A percentile compares a stretch with the other conserved stretches of the same genome.
Evolutionary conservation across 345 rosid species (phyloP).

Genomic region (Bruguiera parviflora): DNA sequence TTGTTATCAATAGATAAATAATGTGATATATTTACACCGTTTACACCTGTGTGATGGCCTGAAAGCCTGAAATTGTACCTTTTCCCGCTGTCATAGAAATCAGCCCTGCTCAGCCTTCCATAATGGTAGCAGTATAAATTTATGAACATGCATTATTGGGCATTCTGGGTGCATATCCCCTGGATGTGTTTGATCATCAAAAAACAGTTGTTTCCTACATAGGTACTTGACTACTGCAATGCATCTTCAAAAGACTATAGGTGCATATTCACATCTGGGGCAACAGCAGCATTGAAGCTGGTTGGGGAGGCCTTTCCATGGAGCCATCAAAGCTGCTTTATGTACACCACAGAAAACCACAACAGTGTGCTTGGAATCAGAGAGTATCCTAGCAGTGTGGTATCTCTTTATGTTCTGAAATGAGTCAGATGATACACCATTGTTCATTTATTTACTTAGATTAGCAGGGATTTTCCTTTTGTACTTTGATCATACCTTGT

Average conservation of each 20-base stretch:
- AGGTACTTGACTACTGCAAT: conserved; percentile 89
- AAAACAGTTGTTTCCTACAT: background rate
- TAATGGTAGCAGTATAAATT: background rate
- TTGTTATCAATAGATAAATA: background rate
- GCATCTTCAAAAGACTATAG: conserved; percentile 79
- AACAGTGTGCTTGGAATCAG: conserved; percentile 97
- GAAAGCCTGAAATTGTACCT: background rate
- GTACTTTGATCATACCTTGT: background rate
- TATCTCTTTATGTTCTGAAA: too few species aligned
- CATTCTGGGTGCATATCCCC: background rate
- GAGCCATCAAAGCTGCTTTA: conserved; percentile 56
- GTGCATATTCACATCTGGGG: conserved; percentile 95
- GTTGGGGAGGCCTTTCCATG: conserved; percentile 95
- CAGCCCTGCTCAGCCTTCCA: background rate
- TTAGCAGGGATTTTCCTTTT: background rate
- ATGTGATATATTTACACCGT: background rate
- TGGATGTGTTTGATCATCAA: background rate
- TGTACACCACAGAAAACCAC: conserved; percentile 92
- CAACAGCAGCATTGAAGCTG: conserved; percentile 86
- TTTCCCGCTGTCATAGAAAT: background rate
- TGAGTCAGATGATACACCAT: too few species aligned
- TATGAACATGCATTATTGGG: background rate
- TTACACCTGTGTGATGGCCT: background rate
- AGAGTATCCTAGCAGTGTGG: conserved; percentile 19
- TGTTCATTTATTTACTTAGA: too few species aligned